phyloP scores from a whole-genome alignment of 2,329 filamentous ascomycete genomes.

The Neofusicoccum parvum region DNA sequence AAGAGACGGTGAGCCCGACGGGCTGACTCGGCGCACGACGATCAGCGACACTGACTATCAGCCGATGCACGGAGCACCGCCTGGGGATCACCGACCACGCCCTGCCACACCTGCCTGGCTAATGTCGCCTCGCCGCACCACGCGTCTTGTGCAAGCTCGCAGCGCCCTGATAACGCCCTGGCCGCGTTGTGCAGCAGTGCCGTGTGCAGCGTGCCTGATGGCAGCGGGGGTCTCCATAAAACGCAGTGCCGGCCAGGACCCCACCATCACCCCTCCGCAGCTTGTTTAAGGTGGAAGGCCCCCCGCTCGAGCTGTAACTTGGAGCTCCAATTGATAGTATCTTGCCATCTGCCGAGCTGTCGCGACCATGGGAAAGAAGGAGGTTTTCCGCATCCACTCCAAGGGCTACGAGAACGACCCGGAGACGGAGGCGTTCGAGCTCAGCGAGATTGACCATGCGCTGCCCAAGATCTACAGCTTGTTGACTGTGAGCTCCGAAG shows the following conservation, averaged over 20 bases:
- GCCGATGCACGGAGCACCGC: background rate
- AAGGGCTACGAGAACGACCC: conserved; percentile 1
- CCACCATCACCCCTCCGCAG: background rate
- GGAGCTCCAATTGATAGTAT: background rate
- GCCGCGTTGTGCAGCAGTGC: background rate
- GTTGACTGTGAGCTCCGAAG: background rate
- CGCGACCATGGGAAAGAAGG: background rate
- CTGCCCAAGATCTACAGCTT: conserved; percentile 12
- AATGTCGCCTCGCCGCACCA: background rate
- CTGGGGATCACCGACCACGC: background rate
- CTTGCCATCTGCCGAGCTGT: background rate
- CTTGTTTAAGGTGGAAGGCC: background rate
- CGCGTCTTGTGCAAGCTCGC: background rate
- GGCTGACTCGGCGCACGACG: background rate
- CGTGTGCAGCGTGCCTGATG: background rate
- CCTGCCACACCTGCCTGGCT: background rate
- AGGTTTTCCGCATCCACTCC: background rate
- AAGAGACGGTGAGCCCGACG: background rate
- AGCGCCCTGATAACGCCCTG: no score
- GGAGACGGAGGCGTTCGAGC: background rate
- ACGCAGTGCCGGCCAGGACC: background rate
- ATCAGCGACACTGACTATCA: background rate
- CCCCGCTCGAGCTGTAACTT: background rate
- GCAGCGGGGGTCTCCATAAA: background rate
- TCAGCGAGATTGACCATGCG: conserved; percentile 11